Percentiles rank a stretch among this genome's conserved stretches.
Conservation (phyloP, 768 basidiomycete species). For the Leccinum truebloodii region DNA sequence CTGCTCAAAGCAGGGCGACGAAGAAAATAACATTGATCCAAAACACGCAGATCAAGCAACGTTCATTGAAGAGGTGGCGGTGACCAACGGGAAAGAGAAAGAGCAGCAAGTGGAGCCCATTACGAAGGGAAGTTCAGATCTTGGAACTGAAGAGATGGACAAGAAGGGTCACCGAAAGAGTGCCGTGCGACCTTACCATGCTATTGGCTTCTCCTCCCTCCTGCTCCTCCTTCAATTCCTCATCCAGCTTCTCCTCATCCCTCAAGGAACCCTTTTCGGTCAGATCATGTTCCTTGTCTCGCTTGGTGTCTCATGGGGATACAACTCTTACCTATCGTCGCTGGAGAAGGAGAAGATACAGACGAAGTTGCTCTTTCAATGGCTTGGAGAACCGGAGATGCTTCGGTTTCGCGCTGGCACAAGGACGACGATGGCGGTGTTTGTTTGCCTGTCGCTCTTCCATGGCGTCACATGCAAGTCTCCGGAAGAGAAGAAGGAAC, state of each 20-base stretch:
- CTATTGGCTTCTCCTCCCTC: slow-evolving; percentile 30
- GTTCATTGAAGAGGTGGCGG: background rate
- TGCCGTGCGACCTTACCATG: slow-evolving; percentile 4
- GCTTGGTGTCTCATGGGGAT: slow-evolving; percentile 35
- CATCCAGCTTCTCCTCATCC: slow-evolving; percentile 35
- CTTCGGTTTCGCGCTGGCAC: slow-evolving; percentile 16
- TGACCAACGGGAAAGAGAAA: background rate
- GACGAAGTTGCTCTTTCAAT: slow-evolving; percentile 12
- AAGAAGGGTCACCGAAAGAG: background rate
- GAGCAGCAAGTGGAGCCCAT: background rate
- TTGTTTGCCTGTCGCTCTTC: slow-evolving; percentile 27
- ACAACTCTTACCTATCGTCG: slow-evolving; percentile 35
- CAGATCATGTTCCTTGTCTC: slow-evolving; percentile 36
- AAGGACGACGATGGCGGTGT: slow-evolving; percentile 26
- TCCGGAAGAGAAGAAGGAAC: background rate
- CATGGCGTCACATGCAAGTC: slow-evolving; percentile 4
- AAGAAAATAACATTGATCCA: background rate
- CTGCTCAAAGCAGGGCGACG: background rate
- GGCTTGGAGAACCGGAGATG: slow-evolving; percentile 14
- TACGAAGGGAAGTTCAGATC: background rate
- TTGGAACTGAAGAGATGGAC: background rate
- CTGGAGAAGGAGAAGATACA: slow-evolving; percentile 37
- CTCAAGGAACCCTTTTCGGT: slow-evolving; percentile 36
- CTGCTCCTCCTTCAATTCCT: slow-evolving; percentile 34
- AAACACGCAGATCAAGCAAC: background rate